Conservation (phyloP, 148 eudicot species). For the Camellia sinensis region DNA sequence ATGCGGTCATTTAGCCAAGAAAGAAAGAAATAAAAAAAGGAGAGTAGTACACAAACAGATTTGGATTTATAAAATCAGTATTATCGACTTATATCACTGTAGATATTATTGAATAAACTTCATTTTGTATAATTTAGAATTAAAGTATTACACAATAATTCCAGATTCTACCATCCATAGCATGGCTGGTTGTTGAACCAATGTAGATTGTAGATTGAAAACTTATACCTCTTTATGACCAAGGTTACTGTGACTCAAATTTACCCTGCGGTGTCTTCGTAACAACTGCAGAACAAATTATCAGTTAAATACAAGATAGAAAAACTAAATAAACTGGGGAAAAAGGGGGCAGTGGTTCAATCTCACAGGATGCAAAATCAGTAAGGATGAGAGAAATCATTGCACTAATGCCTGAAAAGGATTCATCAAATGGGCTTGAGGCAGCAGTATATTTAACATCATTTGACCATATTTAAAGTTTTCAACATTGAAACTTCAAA, state of each 20-base stretch:
- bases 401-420: background rate
- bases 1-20: background rate
- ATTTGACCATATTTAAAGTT: background rate
- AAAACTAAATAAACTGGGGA: background rate
- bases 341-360: background rate
- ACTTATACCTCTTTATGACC: conserved; percentile 63
- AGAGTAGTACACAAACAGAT: background rate
- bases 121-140: background rate
- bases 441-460: background rate
- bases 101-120: background rate
- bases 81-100: background rate
- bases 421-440: background rate
- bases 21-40: background rate
- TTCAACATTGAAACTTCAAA: background rate
- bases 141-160: background rate
- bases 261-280: conserved; percentile 81
- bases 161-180: background rate
- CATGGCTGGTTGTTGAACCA: background rate
- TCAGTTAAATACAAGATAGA: conserved; percentile 11
- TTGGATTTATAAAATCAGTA: background rate
- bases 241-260: conserved; percentile 51
- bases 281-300: conserved; percentile 51
- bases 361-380: conserved; percentile 5
- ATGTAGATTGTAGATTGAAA: background rate
- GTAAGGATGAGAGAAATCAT: conserved; percentile 1